Base-by-base conservation (phyloP, 2,329 filamentous ascomycete genomes). In the Fusarium sp. region DNA sequence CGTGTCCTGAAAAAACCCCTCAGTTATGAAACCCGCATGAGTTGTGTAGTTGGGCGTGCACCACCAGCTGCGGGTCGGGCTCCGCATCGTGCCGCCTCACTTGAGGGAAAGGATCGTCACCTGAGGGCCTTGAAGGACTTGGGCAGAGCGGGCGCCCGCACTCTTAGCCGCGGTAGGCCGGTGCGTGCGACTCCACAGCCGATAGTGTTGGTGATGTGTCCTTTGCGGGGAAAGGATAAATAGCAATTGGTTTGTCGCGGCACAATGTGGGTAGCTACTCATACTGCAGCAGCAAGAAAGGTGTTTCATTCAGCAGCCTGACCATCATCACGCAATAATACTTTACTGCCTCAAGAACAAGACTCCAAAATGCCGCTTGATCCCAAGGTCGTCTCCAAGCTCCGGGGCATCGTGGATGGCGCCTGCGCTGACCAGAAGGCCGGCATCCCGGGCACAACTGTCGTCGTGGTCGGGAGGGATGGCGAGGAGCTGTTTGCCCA, bases 401-500 rank as follows among this genome's bases (percentile, higher is more conserved):
- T 75, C 11, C 71, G 61, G 16, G 56, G 46, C 59, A 76, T 81
- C 9, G 76, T 84, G 11, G 82, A 83, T 15, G 65, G 73, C 28
- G 80, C 81, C n/a, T 75, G 73, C 10, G 77, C 79, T 13, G 78
- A 85, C 64, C 77, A 71, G 7, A 73, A 77, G 7, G 74, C 76
- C 1, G 80, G 79, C 9, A 80, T 88, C 40, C 85, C 85, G 0
- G 85, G 85, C 1, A 74, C 80, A 1, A 80, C 82, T 0, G 80
- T 86, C 6, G 80, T 85, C 3, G 79, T 86, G 4, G 78, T 88
- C n/a, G 83, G 78, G 66, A 84, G 81, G 55, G 73, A 81, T 65
- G 86, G 86, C 18, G 76, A 82, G 3, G 83, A 86, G 9, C 75
- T 85, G 1, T 84, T 87, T 67, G 79, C 80, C 3, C 81, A 89